Percentiles rank a stretch among this genome's conserved stretches.
Evolutionary conservation across 768 basidiomycete species (phyloP).

Genomic region (Asterophora lycoperdoides): DNA sequence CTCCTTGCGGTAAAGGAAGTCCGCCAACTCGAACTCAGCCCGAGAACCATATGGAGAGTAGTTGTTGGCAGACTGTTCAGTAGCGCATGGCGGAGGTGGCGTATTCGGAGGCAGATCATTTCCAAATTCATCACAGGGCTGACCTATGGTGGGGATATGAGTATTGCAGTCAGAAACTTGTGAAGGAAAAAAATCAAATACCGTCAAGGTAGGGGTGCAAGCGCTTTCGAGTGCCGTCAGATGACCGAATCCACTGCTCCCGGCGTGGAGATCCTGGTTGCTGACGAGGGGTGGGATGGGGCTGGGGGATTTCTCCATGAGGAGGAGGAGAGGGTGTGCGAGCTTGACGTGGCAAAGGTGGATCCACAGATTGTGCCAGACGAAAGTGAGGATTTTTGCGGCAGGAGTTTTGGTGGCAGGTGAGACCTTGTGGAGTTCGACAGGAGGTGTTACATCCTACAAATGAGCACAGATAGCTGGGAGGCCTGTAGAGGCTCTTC

Average conservation of each 20-base stretch:
- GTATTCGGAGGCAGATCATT: not conserved
- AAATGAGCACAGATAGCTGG: not conserved
- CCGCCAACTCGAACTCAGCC: slow-evolving; percentile 3
- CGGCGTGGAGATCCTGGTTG: not conserved
- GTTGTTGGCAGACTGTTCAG: not conserved
- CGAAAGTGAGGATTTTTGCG: not conserved
- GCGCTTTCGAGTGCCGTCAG: not conserved
- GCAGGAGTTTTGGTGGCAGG: not conserved
- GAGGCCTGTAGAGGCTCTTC: not conserved
- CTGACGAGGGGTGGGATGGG: not conserved
- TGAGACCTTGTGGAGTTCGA: not conserved
- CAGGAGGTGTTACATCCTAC: not conserved
- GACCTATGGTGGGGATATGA: not conserved
- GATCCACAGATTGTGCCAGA: not conserved
- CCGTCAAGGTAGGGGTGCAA: not conserved
- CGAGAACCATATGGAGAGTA: not conserved
- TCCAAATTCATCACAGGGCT: slow-evolving; percentile 1
- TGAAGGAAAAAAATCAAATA: not conserved
- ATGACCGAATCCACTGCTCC: not conserved
- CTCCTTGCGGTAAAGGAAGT: slow-evolving; percentile 4
- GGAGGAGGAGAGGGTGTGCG: not conserved
- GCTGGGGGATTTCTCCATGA: not conserved
- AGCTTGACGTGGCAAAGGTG: not conserved
- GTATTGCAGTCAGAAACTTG: not conserved
- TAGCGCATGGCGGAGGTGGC: not conserved